Evolutionary conservation across 306 rosid species (phyloP).

Genomic region (Medicago lupulina): DNA sequence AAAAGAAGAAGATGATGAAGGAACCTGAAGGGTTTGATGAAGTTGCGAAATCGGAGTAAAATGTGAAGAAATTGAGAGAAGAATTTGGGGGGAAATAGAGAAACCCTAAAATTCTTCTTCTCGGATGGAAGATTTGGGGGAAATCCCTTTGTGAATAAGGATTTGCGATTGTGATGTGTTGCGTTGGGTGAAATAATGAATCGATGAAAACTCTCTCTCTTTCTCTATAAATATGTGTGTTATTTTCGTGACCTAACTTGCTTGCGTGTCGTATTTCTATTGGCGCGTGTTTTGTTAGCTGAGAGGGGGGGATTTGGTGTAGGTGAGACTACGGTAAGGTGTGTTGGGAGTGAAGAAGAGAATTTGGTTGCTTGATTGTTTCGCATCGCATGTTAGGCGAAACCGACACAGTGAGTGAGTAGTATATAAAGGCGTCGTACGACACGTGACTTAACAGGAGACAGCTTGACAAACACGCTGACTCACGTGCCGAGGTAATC

Average conservation of each 20-base stretch:
- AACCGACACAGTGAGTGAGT: neutral
- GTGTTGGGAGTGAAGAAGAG: neutral
- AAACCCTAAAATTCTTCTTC: slow-evolving; percentile 69
- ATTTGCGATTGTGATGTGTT: slow-evolving; percentile 12
- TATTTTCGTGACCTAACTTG: neutral
- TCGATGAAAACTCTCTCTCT: slow-evolving; percentile 17
- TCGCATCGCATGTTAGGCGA: neutral
- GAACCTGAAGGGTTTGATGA: slow-evolving; percentile 47
- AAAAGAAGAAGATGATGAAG: slow-evolving; percentile 14
- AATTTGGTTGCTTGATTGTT: neutral
- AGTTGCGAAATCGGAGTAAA: neutral
- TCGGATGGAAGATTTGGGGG: slow-evolving; percentile 48
- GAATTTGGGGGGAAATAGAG: slow-evolving; percentile 34
- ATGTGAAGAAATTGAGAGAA: slow-evolving; percentile 17
- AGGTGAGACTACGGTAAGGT: neutral
- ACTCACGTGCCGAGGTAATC: neutral
- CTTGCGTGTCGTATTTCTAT: neutral
- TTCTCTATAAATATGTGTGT: neutral
- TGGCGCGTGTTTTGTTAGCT: neutral
- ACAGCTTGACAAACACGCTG: neutral
- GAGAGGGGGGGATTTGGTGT: neutral
- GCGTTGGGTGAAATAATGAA: slow-evolving; percentile 17
- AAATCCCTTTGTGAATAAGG: slow-evolving; percentile 41
- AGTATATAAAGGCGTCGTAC: neutral
- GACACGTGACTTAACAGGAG: slow-evolving; percentile 2